Conservation (phyloP, 2,329 filamentous ascomycete genomes). For the Exutisphaerella laricina region DNA sequence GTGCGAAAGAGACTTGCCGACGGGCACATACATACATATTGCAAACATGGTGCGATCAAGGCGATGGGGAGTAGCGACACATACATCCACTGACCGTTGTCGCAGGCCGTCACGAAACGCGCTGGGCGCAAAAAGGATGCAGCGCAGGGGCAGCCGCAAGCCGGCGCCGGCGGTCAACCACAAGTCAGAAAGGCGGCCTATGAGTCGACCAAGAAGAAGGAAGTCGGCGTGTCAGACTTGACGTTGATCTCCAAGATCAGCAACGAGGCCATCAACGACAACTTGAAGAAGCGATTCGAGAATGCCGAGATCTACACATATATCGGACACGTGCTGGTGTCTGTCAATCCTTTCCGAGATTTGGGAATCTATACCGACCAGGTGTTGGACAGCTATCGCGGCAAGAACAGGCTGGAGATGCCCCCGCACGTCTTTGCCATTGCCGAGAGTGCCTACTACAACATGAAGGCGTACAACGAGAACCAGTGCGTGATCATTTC, state of each 20-base stretch:
- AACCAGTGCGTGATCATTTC: conserved; percentile 99
- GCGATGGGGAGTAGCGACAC: neutral
- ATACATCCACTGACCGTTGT: neutral
- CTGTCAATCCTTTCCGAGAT: conserved; percentile 96
- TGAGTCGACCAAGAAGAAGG: conserved; percentile 97
- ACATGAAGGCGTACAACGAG: conserved; percentile 99
- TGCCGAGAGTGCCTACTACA: conserved; percentile 94
- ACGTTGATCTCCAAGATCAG: conserved; percentile 97
- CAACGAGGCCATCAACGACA: conserved; percentile 99
- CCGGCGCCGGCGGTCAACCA: conserved; percentile 47
- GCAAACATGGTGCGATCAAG: conserved; percentile 6
- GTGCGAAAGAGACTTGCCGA: neutral
- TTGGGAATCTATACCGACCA: conserved; percentile 93
- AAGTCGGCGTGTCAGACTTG: conserved; percentile 96
- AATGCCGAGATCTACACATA: conserved; percentile 99
- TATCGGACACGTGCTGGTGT: conserved; percentile 98
- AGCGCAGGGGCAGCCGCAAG: conserved; percentile 34
- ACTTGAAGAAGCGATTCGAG: conserved; percentile 96
- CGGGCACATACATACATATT: too few species aligned
- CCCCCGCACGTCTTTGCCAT: conserved; percentile 92
- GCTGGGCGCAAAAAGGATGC: conserved; percentile 54
- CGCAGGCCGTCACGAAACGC: conserved; percentile 54
- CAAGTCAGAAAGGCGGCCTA: conserved; percentile 95
- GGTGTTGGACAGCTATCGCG: conserved; percentile 88
- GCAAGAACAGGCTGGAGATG: conserved; percentile 90